A percentile compares a stretch with the other conserved stretches of the same genome.
These are phyloP conservation scores for Hymenoscyphus fraxineus DNA, from an alignment of 2,329 filamentous ascomycete genomes.

Conservation along the genomic window DNA sequence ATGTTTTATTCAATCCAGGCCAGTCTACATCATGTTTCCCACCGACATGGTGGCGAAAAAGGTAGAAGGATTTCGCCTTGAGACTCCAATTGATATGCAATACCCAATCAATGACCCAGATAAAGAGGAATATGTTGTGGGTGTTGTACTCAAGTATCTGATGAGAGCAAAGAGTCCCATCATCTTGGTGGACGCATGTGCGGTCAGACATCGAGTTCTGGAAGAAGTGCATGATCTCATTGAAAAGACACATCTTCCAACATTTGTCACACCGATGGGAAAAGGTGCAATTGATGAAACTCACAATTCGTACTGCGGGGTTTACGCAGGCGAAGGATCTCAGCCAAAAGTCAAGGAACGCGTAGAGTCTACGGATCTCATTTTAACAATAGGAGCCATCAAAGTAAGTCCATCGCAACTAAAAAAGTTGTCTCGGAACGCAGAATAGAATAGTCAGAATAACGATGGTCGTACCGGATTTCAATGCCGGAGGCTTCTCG, in stretches of 20 bases:
- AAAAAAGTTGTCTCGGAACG: neutral
- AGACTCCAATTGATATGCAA: conserved; percentile 65
- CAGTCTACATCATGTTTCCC: conserved; percentile 80
- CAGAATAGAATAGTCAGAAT: neutral
- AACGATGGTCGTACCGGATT: conserved; percentile 54
- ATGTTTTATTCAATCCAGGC: conserved; percentile 70
- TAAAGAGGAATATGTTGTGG: conserved; percentile 77
- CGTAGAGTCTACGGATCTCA: conserved; percentile 66
- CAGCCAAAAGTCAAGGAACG: conserved; percentile 59
- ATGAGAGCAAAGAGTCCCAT: conserved; percentile 70
- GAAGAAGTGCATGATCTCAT: conserved; percentile 70
- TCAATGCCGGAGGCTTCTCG: conserved; percentile 80
- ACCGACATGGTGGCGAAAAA: conserved; percentile 76
- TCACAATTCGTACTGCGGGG: conserved; percentile 72
- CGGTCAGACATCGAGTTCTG: conserved; percentile 70
- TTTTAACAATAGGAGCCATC: conserved; percentile 65
- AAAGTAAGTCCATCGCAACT: conserved; percentile 35
- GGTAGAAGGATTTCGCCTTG: conserved; percentile 68
- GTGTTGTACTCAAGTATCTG: conserved; percentile 70
- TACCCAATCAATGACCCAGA: conserved; percentile 63
- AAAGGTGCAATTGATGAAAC: conserved; percentile 80
- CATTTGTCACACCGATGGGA: conserved; percentile 87
- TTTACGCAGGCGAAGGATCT: conserved; percentile 78
- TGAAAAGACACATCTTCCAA: conserved; percentile 69
- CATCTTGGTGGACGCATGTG: conserved; percentile 79